Conservation (phyloP, 2,329 filamentous ascomycete genomes). For the Ophiosphaerella narmari region DNA sequence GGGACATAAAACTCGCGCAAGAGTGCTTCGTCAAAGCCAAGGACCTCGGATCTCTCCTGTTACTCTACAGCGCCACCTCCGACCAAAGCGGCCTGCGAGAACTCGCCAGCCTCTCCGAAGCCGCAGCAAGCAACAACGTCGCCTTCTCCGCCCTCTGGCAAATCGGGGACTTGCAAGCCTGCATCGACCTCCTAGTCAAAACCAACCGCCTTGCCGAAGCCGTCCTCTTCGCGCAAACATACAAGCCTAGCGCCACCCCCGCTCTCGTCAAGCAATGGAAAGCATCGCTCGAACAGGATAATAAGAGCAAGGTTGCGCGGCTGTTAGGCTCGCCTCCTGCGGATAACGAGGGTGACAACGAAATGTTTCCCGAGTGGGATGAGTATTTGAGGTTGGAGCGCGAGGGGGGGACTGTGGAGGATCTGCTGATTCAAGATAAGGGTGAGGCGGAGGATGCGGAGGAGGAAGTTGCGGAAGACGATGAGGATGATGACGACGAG, state of each 20-base stretch:
- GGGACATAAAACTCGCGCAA: conserved; percentile 86
- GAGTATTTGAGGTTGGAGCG: conserved; percentile 82
- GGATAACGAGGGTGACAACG: conserved; percentile 68
- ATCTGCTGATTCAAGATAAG: conserved; percentile 35
- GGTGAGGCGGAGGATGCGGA: conserved; percentile 40
- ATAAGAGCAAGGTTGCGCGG: conserved; percentile 83
- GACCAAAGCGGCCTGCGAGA: conserved; percentile 74
- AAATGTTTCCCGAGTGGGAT: conserved; percentile 96
- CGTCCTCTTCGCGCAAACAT: conserved; percentile 91
- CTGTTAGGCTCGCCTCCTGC: conserved; percentile 76
- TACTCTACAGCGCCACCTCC: conserved; percentile 85
- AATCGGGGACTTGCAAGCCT: conserved; percentile 78
- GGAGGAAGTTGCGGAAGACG: conserved; percentile 39
- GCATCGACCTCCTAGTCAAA: conserved; percentile 76
- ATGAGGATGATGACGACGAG: conserved; percentile 35
- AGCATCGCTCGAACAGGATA: conserved; percentile 76
- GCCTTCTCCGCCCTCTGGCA: conserved; percentile 92
- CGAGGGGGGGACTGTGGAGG: conserved; percentile 62
- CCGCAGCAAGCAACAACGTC: conserved; percentile 83
- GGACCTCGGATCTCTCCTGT: conserved; percentile 84
- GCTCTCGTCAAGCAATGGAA: conserved; percentile 80
- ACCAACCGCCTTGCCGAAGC: conserved; percentile 84
- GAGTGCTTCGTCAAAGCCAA: conserved; percentile 93
- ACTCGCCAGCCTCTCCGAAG: conserved; percentile 75
- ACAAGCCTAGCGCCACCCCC: conserved; percentile 78